Evolutionary conservation across 192 early-diverging fungal genomes (phyloP), one percentile per base, ranked within the genome.

Genomic region (Umbelopsis vinacea): DNA sequence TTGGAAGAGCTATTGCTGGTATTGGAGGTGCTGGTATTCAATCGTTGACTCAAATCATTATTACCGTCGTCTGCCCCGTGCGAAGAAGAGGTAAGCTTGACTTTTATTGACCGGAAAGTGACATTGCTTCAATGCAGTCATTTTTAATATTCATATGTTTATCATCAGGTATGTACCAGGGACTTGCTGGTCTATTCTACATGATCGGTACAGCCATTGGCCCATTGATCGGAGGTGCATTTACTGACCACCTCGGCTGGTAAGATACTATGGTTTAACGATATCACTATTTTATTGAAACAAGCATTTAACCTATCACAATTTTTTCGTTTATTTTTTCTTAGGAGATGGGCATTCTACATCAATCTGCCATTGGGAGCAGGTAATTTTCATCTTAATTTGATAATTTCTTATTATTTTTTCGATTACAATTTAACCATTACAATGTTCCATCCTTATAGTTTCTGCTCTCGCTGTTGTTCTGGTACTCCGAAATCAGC

Each of bases 1-100:
- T 76, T 29, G 81, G 71, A 11, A 77, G 87, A 15, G 84, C 80
- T 10, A 54, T 88, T 4, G 78, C 82, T 66, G 87, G 87, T 11
- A 47, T 88, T 8, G 87, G 87, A 29, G 86, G 73, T 46, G 77
- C 75, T 2, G 85, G 79, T n/a, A 66, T 77, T n/a, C 57, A 63
- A n/a, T 63, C 57, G 0, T 35, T 63, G 57, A n/a, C 29, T 3
- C 57, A 63, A 67, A 86, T 92, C 69, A 88, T 92, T 68, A 82
- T 94, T 26, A 68, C 86, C 14, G 91, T 92, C 74, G 74, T 93
- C 50, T 86, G 92, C 29, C 69, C 80, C 1, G 52, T 81, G 14
- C 71, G 81, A 60, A 86, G 92, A 63, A 78, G 88, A 38, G 89
- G 48, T 50, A 17, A 50, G n/a, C 7, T n/a, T n/a, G 0, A 19